Percentiles rank a stretch among this genome's conserved stretches.
Conservation (phyloP, 2,329 filamentous ascomycete genomes). For the Cryphonectria japonica region DNA sequence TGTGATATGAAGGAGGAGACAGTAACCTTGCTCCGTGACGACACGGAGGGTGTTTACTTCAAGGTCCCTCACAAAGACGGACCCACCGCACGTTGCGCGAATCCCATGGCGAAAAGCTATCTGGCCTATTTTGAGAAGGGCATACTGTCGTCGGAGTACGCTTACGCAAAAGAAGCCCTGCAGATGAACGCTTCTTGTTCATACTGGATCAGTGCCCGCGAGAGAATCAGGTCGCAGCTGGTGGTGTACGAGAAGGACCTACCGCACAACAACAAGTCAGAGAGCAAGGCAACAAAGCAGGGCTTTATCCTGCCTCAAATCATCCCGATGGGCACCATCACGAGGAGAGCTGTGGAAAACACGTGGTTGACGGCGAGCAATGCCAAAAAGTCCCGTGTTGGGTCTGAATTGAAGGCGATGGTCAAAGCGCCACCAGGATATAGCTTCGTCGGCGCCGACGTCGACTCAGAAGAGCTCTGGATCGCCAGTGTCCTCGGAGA, state of each 20-base stretch:
- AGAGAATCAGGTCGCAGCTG: slow-evolving; percentile 93
- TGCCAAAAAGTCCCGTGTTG: slow-evolving; percentile 92
- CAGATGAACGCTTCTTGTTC: slow-evolving; percentile 99
- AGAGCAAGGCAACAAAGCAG: slow-evolving; percentile 33
- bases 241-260: slow-evolving; percentile 81
- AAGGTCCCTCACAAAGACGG: slow-evolving; percentile 98
- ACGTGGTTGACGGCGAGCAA: slow-evolving; percentile 99
- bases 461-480: slow-evolving; percentile 97
- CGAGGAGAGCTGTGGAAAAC: slow-evolving; percentile 90
- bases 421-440: slow-evolving; percentile 89
- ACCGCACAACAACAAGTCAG: slow-evolving; percentile 28
- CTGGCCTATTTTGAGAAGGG: slow-evolving; percentile 89
- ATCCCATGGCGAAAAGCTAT: slow-evolving; percentile 90
- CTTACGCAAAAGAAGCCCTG: slow-evolving; percentile 90
- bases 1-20: slow-evolving; percentile 81
- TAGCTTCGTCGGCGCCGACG: slow-evolving; percentile 93
- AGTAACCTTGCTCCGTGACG: slow-evolving; percentile 61
- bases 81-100: slow-evolving; percentile 79
- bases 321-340: slow-evolving; percentile 98
- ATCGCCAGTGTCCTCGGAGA: slow-evolving; percentile 95
- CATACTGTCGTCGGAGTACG: slow-evolving; percentile 81
- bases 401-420: slow-evolving; percentile 97
- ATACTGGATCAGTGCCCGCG: slow-evolving; percentile 96
- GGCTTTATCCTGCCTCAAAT: slow-evolving; percentile 94
- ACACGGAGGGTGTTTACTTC: slow-evolving; percentile 72